Conservation (phyloP, 2,329 filamentous ascomycete genomes). For the Diaporthe humulicola region DNA sequence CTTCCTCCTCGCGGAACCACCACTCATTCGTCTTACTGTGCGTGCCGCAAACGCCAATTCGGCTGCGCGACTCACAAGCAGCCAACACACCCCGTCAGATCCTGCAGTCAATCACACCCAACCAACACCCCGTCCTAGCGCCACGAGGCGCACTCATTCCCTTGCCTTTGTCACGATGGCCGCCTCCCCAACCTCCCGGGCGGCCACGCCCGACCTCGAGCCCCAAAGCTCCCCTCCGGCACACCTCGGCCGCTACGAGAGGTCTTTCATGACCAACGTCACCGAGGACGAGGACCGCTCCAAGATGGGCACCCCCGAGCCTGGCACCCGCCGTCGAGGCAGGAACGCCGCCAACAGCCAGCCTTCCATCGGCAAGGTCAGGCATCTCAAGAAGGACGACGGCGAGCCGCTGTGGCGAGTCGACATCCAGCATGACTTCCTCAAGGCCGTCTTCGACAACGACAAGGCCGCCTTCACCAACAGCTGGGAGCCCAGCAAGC, state of each 20-base stretch:
- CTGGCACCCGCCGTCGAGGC: conserved; percentile 46
- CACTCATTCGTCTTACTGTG: conserved; percentile 24
- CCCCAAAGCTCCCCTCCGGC: conserved; percentile 59
- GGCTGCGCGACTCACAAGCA: conserved; percentile 31
- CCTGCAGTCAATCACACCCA: conserved; percentile 34
- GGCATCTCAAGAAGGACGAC: conserved; percentile 90
- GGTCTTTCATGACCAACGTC: conserved; percentile 61
- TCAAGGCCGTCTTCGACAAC: conserved; percentile 84
- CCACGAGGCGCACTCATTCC: conserved; percentile 31
- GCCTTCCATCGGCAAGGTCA: conserved; percentile 73
- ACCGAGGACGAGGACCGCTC: conserved; percentile 63
- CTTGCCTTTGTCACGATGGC: conserved; percentile 33
- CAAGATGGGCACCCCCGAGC: conserved; percentile 58
- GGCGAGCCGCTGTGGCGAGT: conserved; percentile 88
- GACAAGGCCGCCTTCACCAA: conserved; percentile 86
- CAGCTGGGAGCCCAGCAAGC: conserved; percentile 77
- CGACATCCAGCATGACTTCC: conserved; percentile 91
- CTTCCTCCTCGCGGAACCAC: conserved; percentile 19
- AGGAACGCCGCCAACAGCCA: conserved; percentile 50
- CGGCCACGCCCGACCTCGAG: conserved; percentile 60
- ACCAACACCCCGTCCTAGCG: conserved; percentile 29
- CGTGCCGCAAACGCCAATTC: conserved; percentile 28
- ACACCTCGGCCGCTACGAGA: conserved; percentile 50
- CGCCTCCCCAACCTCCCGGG: conserved; percentile 56
- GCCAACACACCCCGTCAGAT: conserved; percentile 29